These are phyloP conservation scores for Paecilomyces niveus DNA, from an alignment of 2,329 filamentous ascomycete species.

Conservation along the genomic window DNA sequence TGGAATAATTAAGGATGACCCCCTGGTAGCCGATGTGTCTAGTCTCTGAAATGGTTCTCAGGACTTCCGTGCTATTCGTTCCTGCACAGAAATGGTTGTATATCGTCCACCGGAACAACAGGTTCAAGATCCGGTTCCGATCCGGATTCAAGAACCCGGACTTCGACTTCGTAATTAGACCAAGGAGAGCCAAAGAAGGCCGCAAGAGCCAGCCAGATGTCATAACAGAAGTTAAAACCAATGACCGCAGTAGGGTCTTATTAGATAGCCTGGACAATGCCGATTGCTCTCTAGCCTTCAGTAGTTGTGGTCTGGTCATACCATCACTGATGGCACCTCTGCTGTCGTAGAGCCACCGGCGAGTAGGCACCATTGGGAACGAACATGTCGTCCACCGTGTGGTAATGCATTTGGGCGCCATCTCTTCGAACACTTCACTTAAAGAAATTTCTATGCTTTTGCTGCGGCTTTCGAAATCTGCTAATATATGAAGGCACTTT, in stretches of 20 bases:
- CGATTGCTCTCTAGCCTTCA: not conserved
- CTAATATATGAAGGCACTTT: too few relatives aligned
- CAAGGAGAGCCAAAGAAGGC: not conserved
- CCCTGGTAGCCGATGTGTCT: not conserved
- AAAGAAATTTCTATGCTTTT: too few relatives aligned
- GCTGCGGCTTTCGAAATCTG: too few relatives aligned
- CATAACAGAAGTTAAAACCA: not conserved
- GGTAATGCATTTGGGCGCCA: too few relatives aligned
- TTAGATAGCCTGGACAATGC: not conserved
- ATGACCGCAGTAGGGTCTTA: not conserved
- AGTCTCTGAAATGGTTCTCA: not conserved
- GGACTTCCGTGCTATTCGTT: slow-evolving; percentile 32
- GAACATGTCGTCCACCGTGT: too few relatives aligned
- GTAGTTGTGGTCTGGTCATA: not conserved
- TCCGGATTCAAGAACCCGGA: not conserved
- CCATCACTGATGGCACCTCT: not conserved
- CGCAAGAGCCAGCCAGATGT: not conserved
- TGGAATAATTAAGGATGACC: not conserved
- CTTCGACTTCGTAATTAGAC: not conserved
- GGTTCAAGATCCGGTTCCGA: slow-evolving; percentile 30
- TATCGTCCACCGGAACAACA: slow-evolving; percentile 29
- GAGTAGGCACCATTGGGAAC: not conserved
- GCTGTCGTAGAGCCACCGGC: not conserved
- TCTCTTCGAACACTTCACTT: too few relatives aligned
- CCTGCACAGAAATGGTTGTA: slow-evolving; percentile 47